These are phyloP conservation scores for Fonsecaea pugnacius DNA, from an alignment of 2,329 filamentous ascomycete genomes.

Conservation along the genomic window DNA sequence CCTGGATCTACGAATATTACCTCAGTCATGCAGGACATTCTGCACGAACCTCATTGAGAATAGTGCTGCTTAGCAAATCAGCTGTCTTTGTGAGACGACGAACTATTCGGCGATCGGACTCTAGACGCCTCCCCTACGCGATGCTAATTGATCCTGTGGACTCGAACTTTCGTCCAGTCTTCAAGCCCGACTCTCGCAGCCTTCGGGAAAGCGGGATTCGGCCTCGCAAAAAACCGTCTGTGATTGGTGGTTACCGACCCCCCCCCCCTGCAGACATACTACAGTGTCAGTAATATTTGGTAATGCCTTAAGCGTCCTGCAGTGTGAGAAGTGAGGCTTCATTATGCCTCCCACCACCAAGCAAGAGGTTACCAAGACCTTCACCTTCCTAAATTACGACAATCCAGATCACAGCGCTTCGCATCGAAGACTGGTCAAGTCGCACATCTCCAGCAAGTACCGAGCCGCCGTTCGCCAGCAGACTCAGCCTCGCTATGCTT, in stretches of 20 bases:
- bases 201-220: conserved; percentile 9
- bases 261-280: not conserved
- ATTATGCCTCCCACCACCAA: conserved; percentile 14
- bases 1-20: not conserved
- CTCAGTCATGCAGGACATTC: not conserved
- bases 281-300: not conserved
- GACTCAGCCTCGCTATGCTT: conserved; percentile 26
- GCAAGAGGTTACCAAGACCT: conserved; percentile 8
- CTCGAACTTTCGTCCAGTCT: not conserved
- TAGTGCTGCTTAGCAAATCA: not conserved
- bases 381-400: conserved; percentile 27
- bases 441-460: conserved; percentile 31
- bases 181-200: not conserved
- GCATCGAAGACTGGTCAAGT: conserved; percentile 26
- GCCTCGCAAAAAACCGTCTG: conserved; percentile 1
- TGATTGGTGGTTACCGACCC: not conserved
- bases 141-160: conserved; percentile 1
- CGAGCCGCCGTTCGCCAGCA: conserved; percentile 26
- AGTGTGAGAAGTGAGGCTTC: conserved; percentile 14
- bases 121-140: not conserved
- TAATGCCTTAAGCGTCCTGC: not conserved
- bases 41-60: not conserved
- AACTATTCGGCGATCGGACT: not conserved
- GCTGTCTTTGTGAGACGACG: not conserved
- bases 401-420: conserved; percentile 26